A percentile compares a stretch with the other conserved stretches of the same genome.
These are phyloP conservation scores for Aegilops longissima DNA, from an alignment of 176 grass and related monocot species.

Conservation along the genomic window DNA sequence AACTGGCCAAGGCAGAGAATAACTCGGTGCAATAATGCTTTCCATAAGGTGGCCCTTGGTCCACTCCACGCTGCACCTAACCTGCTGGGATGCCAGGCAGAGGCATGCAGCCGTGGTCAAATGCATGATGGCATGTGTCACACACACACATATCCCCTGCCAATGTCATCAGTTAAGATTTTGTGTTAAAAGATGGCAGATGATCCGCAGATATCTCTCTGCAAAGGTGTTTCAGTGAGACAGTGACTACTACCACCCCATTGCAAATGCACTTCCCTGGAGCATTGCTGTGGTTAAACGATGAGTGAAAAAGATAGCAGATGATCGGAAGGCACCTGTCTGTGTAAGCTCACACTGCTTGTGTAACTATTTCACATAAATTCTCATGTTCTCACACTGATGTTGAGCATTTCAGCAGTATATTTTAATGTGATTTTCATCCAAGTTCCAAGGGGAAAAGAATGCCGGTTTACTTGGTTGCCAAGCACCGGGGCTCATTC, in stretches of 20 bases:
- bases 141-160: constrained; percentile 19
- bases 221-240: background rate
- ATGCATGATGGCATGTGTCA: constrained; percentile 31
- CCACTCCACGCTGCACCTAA: constrained; percentile 42
- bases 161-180: constrained; percentile 3
- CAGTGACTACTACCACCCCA: background rate
- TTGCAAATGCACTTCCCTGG: background rate
- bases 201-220: background rate
- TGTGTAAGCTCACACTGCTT: background rate
- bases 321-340: too few relatives aligned
- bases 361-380: background rate
- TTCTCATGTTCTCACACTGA: background rate
- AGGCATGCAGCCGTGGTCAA: constrained; percentile 8
- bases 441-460: background rate
- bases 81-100: constrained; percentile 32
- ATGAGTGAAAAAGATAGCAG: too few relatives aligned
- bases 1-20: constrained; percentile 55
- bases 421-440: background rate
- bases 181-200: background rate
- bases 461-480: background rate
- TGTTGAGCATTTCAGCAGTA: background rate
- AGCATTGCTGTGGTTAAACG: too few relatives aligned
- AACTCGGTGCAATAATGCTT: constrained; percentile 40
- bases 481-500: background rate
- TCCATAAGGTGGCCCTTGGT: constrained; percentile 34